These are phyloP conservation scores for Metschnikowia similis DNA, from an alignment of 805 yeast species.

Conservation along the genomic window DNA sequence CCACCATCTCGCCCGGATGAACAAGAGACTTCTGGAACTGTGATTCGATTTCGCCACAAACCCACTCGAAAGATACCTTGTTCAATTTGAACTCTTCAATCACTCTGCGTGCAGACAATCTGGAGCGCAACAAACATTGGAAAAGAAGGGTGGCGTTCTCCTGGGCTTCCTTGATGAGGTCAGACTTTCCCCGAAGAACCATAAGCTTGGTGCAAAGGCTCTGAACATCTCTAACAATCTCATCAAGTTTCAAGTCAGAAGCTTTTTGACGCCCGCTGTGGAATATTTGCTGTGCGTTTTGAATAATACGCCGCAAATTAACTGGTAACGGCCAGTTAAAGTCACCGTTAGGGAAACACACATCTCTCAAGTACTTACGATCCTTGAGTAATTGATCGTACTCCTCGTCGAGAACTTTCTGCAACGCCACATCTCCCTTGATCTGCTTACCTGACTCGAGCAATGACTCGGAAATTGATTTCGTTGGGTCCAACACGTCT, in stretches of 20 bases:
- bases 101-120: slow-evolving; percentile 86
- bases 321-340: slow-evolving; percentile 97
- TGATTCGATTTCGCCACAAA: slow-evolving; percentile 86
- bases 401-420: slow-evolving; percentile 77
- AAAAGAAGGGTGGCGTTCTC: slow-evolving; percentile 85
- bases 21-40: slow-evolving; percentile 90
- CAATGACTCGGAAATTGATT: slow-evolving; percentile 62
- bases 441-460: slow-evolving; percentile 90
- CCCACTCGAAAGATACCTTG: slow-evolving; percentile 91
- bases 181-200: slow-evolving; percentile 80
- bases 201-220: slow-evolving; percentile 60
- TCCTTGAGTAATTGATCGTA: slow-evolving; percentile 73
- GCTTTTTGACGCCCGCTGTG: slow-evolving; percentile 87
- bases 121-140: slow-evolving; percentile 88
- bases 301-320: slow-evolving; percentile 91
- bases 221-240: slow-evolving; percentile 69
- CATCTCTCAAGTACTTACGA: slow-evolving; percentile 71
- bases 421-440: slow-evolving; percentile 82
- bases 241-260: slow-evolving; percentile 81
- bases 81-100: slow-evolving; percentile 85
- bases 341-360: slow-evolving; percentile 89
- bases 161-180: slow-evolving; percentile 78
- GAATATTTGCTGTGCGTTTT: slow-evolving; percentile 96
- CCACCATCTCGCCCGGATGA: slow-evolving; percentile 98
- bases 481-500: slow-evolving; percentile 69